Percentiles rank a stretch among this genome's conserved stretches.
Evolutionary conservation across 768 basidiomycete genomes (phyloP).

Genomic region (Podaxis mareebaensis): DNA sequence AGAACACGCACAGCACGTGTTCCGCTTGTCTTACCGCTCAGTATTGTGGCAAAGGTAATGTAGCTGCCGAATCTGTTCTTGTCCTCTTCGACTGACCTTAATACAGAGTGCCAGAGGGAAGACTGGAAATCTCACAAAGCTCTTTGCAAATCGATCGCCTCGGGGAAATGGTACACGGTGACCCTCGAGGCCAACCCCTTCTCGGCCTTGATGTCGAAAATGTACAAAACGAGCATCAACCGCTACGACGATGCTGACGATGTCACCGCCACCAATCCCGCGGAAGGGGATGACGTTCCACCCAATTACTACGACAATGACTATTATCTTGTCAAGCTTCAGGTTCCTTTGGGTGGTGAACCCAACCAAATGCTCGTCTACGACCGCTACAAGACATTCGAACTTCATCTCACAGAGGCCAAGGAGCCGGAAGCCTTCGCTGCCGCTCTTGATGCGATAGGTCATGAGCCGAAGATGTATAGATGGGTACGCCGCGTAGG

Average conservation of each 20-base stretch:
- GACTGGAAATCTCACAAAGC: conserved; percentile 44
- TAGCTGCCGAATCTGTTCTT: neutral
- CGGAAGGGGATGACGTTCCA: conserved; percentile 17
- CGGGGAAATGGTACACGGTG: conserved; percentile 39
- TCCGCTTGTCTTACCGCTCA: conserved; percentile 35
- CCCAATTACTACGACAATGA: conserved; percentile 36
- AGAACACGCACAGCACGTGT: conserved; percentile 33
- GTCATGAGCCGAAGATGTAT: conserved; percentile 19
- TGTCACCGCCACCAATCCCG: neutral
- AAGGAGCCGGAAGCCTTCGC: conserved; percentile 24
- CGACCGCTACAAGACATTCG: conserved; percentile 41
- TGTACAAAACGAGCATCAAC: conserved; percentile 22
- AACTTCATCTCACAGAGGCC: conserved; percentile 29
- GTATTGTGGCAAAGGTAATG: conserved; percentile 39
- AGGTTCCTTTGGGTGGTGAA: conserved; percentile 26
- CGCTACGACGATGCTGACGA: conserved; percentile 24
- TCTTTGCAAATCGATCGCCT: conserved; percentile 37
- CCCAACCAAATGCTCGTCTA: conserved; percentile 36
- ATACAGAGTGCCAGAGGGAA: conserved; percentile 39
- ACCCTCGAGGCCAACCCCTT: conserved; percentile 23
- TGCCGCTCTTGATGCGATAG: conserved; percentile 24
- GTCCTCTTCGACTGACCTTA: neutral
- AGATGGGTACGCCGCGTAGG: conserved; percentile 18
- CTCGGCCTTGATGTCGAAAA: conserved; percentile 8
- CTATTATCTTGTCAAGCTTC: conserved; percentile 42